These are phyloP conservation scores for Thermomyces lanuginosus DNA, from an alignment of 2,329 filamentous ascomycete species.

Conservation along the genomic window DNA sequence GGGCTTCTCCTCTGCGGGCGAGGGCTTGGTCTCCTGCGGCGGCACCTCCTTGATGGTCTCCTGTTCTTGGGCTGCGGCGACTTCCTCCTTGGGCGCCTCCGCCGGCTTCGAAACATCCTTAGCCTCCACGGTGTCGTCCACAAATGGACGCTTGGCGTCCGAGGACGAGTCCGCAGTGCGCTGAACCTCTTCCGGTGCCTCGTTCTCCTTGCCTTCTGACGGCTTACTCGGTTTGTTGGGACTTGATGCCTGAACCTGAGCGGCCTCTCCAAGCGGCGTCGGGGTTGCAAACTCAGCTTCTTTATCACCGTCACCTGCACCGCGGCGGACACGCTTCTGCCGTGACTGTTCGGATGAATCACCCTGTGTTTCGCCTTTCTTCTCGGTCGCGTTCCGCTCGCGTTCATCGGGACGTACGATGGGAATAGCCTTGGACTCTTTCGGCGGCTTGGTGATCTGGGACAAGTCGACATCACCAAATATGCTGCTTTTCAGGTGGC, in stretches of 20 bases:
- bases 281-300: slow-evolving; percentile 55
- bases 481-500: slow-evolving; percentile 31
- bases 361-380: slow-evolving; percentile 34
- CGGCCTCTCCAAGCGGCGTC: slow-evolving; percentile 18
- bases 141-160: slow-evolving; percentile 6
- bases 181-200: slow-evolving; percentile 17
- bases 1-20: too few relatives aligned
- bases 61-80: too few relatives aligned
- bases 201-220: slow-evolving; percentile 23
- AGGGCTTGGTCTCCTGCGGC: too few relatives aligned
- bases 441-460: slow-evolving; percentile 48
- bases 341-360: slow-evolving; percentile 48
- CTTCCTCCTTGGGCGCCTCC: slow-evolving; percentile 1
- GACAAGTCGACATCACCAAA: slow-evolving; percentile 51
- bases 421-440: slow-evolving; percentile 68
- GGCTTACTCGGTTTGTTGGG: slow-evolving; percentile 12
- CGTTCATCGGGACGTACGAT: slow-evolving; percentile 52
- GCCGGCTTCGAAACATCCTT: neutral
- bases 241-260: slow-evolving; percentile 13
- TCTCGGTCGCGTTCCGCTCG: slow-evolving; percentile 25
- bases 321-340: slow-evolving; percentile 57
- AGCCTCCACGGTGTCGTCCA: slow-evolving; percentile 3
- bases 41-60: slow-evolving; percentile 2
- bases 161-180: slow-evolving; percentile 13
- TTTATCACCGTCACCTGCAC: slow-evolving; percentile 50